Base-by-base conservation (phyloP, 2,329 filamentous ascomycete genomes). In the Monascus ruber region DNA sequence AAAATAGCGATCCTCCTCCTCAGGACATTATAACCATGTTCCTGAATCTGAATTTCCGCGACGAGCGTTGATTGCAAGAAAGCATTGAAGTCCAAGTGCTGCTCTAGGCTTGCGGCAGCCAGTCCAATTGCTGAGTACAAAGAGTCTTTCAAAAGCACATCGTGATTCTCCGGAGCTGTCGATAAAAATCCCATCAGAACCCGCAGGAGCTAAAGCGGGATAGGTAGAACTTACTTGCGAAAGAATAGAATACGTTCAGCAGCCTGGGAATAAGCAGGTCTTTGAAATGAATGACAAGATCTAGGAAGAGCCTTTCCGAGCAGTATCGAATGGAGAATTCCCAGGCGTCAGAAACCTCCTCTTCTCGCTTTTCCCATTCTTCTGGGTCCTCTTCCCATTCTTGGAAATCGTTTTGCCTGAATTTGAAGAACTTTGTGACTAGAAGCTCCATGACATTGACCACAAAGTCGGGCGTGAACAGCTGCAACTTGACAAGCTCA, bases 361-460 rank as follows among this genome's bases (percentile, higher is more conserved):
- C 86, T 66, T 95, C 87, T 52, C 82, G 79, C 47, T 84, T 81
- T 60, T 95, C 89, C 88, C 91, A 98, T 5, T 93, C 87, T 59
- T 98, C 86, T 0, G 89, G 86, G 42, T 94, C 87, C 54, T 93
- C 83, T 56, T 93, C 83, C 91, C 91, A 98, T 42, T 86, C 83
- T 45, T 86, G 79, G 1, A 96, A 74, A 60, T 98, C 91, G 37
- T 79, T 78, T 42, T 83, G 76, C 28, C 86, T 78, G 59, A 96
- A 91, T 31, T 91, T 75, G 57, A 98, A 91, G 49, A 94, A 85
- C 51, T 83, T 81, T 1, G 83, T 86, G 37, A 98, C 84, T 40
- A 94, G 78, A 8, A 81, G 71, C 47, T 91, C 85, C 57, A 91
- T 85, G 49, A 94, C 81, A 47, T 88, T 78, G 10, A 82, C 70